Base-by-base conservation (phyloP, 208 protist species). In the Trypanosoma melophagium region DNA sequence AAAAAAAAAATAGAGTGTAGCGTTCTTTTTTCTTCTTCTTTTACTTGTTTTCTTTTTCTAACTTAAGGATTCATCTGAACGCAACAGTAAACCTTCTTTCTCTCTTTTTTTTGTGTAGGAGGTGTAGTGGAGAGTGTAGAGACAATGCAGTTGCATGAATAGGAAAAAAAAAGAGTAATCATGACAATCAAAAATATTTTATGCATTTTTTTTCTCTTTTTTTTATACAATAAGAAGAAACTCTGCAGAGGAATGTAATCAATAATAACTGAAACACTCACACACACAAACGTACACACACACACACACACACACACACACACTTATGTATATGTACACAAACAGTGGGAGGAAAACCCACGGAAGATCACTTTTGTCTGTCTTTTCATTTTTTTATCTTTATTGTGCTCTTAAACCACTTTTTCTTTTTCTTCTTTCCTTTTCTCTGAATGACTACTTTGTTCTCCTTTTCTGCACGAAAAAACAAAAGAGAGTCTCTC, bases 351-450 rank as follows among this genome's bases (percentile, higher is more conserved):
- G 28, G 28, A 5, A 35, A 35, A 35, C 1, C 1, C 28, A 1
- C 28, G 5, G 28, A 35, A 35, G 28, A 35, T 35, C 5, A 35
- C 28, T 35, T 35, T 35, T 35, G 3, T 35, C 28, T 35, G 28
- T 35, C 28, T 35, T 1, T 35, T 5, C 28, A 35, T 5, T 5
- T 35, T 35, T 5, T 5, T 35, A 7, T 5, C 1, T 35, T 35
- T 1, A 35, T 5, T 35, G 28, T 35, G 5, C 3, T 5, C 28
- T 35, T 35, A 35, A 16, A 7, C 45, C 14, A 1, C 45, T 35
- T 10, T 55, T 55, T 55, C 24, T 55, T 55, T 55, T 55, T 55
- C 24, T 9, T 55, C n/a, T 55, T 55, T 55, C 7, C 50, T 22
- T 24, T 55, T 31, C 50, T 55, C 50, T 31, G 24, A 35, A 35